Evolutionary conservation across 208 protist genomes (phyloP), one percentile per base, ranked within the genome.

Genomic region (Acanthamoeba comandoni): DNA sequence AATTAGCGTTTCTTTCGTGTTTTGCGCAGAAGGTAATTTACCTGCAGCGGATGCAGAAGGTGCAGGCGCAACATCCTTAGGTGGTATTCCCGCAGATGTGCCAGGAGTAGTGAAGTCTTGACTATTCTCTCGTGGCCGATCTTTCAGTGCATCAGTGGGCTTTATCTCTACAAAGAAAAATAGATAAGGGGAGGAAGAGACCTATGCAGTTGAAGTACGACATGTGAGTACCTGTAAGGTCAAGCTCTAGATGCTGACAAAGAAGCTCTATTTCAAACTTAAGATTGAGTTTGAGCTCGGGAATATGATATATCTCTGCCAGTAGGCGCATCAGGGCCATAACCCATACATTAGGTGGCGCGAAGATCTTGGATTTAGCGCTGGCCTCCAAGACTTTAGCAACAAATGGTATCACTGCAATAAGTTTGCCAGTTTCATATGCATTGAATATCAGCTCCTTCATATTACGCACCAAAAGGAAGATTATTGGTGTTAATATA

Each of bases 201-300:
- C 11, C 4, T 65, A 12, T n/a, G 51, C 71, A n/a, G n/a, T n/a
- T 43, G 35, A 43, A 26, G 58, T 65, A 65, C 4, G 58, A 29
- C n/a, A 5, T 26, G 24, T n/a, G n/a, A n/a, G n/a, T 89, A 31
- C 91, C 79, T 22, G 57, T 92, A 13, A 98, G 60, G 19, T 97
- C 94, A 0, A 97, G 48, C 2, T 75, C 89, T 15, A 98, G 84
- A 31, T 95, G 94, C 62, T 97, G 95, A 62, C 91, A 97, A 43
- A 98, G 93, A 17, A 97, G 93, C 77, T 98, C 97, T n/a, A 98
- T 94, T 95, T 99, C 98, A 94, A 99, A 99, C 87, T 98, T 98
- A 26, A 99, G 94, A 62, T 98, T 99, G 24, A 99, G 93, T 71
- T 98, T 98, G 12, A 99, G 95, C 82, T 98, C 96, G 15, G 95